Percentiles rank a stretch among this genome's conserved stretches.
These are phyloP conservation scores for Cladosporium sp. DNA, from an alignment of 2,329 filamentous ascomycete species.

Conservation along the genomic window DNA sequence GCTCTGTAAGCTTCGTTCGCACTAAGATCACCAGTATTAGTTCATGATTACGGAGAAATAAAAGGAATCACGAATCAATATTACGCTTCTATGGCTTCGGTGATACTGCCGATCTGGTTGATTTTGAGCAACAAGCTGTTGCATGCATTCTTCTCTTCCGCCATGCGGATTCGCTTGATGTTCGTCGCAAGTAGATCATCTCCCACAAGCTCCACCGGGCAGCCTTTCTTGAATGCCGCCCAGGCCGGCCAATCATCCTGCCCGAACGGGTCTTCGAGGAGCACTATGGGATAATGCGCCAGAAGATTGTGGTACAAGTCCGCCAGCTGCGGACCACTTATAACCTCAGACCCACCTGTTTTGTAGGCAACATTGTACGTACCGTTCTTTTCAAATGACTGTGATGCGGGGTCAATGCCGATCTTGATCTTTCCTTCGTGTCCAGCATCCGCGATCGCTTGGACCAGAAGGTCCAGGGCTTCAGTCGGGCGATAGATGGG, in stretches of 20 bases:
- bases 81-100: conserved; percentile 38
- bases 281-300: conserved; percentile 35
- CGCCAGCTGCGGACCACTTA: conserved; percentile 27
- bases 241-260: conserved; percentile 39
- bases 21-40: conserved; percentile 15
- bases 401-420: conserved; percentile 40
- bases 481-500: conserved; percentile 21
- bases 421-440: conserved; percentile 33
- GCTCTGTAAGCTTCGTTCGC: conserved; percentile 31
- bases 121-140: conserved; percentile 41
- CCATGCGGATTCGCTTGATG: conserved; percentile 31
- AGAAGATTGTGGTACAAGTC: conserved; percentile 32
- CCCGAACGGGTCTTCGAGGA: conserved; percentile 41
- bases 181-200: conserved; percentile 42
- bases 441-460: conserved; percentile 22
- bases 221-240: conserved; percentile 33
- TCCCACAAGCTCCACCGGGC: conserved; percentile 36
- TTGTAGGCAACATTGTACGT: conserved; percentile 40
- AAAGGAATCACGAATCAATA: conserved; percentile 14
- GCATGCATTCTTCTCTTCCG: conserved; percentile 37
- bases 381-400: conserved; percentile 34
- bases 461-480: conserved; percentile 21
- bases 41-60: neutral
- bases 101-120: conserved; percentile 42
- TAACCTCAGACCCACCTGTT: conserved; percentile 21